Percentiles rank a stretch among this genome's conserved stretches.
phyloP scores from a whole-genome alignment of 2,329 filamentous ascomycete genomes.

The Diplodia intermedia region DNA sequence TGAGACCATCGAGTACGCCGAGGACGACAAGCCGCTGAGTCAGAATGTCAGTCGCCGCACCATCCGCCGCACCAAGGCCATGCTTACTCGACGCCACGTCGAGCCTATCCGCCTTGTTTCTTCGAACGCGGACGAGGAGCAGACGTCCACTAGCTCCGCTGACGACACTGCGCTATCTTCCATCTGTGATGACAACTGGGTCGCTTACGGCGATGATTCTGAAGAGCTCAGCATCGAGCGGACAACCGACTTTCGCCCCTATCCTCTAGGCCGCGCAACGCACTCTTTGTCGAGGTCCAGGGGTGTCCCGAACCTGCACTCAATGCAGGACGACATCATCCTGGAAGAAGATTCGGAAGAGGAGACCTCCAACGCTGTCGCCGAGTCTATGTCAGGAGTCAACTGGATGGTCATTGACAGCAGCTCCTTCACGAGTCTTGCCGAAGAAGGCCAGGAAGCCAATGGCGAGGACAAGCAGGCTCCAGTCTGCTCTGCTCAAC shows the following conservation, averaged over 20 bases:
- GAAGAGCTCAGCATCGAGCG: background rate
- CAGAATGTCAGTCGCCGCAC: background rate
- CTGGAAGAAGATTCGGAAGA: too few species aligned
- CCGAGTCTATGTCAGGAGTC: too few species aligned
- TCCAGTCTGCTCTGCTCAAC: background rate
- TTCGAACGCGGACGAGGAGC: background rate
- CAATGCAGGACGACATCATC: too few species aligned
- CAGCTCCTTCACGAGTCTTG: too few species aligned
- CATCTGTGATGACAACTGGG: too few species aligned
- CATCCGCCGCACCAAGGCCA: background rate
- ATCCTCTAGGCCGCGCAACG: background rate
- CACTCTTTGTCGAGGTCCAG: background rate
- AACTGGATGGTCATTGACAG: too few species aligned
- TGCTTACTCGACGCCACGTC: background rate
- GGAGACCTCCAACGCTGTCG: too few species aligned
- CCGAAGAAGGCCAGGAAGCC: too few species aligned
- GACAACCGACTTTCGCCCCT: background rate
- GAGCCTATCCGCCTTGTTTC: background rate
- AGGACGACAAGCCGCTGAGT: background rate
- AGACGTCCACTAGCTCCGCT: too few species aligned
- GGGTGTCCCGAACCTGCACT: background rate
- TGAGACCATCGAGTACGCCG: background rate
- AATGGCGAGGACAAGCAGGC: background rate
- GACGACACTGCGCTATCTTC: background rate
- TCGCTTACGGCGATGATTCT: background rate